Evolutionary conservation across 2,329 filamentous ascomycete species (phyloP), one percentile per base, ranked within the genome.

Genomic region (Fusarium chaquense): DNA sequence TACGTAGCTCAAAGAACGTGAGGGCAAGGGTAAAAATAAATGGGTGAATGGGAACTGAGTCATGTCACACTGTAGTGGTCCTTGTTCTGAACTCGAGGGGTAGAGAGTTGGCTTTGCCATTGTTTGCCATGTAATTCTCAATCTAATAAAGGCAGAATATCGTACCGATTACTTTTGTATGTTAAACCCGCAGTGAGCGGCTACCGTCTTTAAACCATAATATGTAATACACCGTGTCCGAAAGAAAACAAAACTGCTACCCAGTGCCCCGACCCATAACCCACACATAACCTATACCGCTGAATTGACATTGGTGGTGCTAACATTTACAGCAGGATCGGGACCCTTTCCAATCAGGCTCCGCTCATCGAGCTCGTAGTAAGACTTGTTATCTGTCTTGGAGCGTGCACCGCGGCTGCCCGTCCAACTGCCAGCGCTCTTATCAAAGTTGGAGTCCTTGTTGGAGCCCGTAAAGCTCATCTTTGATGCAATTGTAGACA

Each of bases 401-500:
- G 65, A 59, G 26, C 68, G 67, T 15, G 69, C 33, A 9, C 56
- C 54, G 8, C 61, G 69, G 12, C 68, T 71, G 0, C 56, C 47
- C 22, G 36, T 38, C 69, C 69, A 71, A 58, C 62, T 71, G 15
- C 62, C 62, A n/a, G 46, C 38, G 22, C 58, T 61, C 36, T 72
- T 46, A 11, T 67, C 55, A 7, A 40, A 18, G 6, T 36, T 54
- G 1, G 67, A 59, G 32, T 53, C 65, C 6, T 70, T 67, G 49
- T 47, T 70, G 10, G 44, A 49, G 18, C 43, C 41, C 15, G 46
- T 26, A 13, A 62, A 58, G 49, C 55, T 70, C 55, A 71, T 49
- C 24, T 67, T 72, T 8, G 62, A 53, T 8, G 65, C 65, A 46
- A 71, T 71, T 8, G 69, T 71, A 58, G 58, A 43, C 65, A 71